Conservation (phyloP, 768 basidiomycete genomes). For the Trametes cingulata region DNA sequence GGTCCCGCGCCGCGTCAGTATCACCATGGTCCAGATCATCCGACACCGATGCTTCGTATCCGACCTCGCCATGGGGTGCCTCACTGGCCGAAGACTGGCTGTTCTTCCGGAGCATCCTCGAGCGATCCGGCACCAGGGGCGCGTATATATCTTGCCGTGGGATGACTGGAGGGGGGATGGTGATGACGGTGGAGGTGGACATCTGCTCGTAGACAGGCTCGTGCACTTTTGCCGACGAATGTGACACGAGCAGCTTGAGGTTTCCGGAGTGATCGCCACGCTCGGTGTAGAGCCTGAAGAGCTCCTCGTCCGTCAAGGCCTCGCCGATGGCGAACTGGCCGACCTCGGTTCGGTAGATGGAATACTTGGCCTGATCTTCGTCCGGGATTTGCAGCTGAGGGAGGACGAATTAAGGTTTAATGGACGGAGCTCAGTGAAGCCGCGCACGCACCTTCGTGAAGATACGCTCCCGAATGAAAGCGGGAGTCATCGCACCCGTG, state of each 20-base stretch:
- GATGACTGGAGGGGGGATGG: slow-evolving; percentile 57
- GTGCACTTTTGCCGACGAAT: slow-evolving; percentile 60
- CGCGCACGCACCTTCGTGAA: slow-evolving; percentile 66
- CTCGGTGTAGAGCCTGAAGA: slow-evolving; percentile 71
- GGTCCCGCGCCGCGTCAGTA: slow-evolving; percentile 30
- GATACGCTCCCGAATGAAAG: slow-evolving; percentile 77
- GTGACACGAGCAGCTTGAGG: slow-evolving; percentile 82
- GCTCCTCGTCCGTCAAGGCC: slow-evolving; percentile 66
- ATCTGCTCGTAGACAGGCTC: slow-evolving; percentile 44
- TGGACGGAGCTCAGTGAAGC: neutral
- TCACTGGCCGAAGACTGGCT: slow-evolving; percentile 75
- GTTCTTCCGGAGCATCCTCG: slow-evolving; percentile 60
- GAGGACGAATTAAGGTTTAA: neutral
- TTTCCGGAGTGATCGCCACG: slow-evolving; percentile 76
- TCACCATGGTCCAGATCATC: slow-evolving; percentile 64
- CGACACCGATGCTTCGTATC: slow-evolving; percentile 66
- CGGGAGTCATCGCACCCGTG: slow-evolving; percentile 60
- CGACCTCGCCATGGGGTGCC: slow-evolving; percentile 51
- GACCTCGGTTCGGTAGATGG: slow-evolving; percentile 88
- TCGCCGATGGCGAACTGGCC: slow-evolving; percentile 75
- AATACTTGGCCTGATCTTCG: slow-evolving; percentile 76
- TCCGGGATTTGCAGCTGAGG: slow-evolving; percentile 75
- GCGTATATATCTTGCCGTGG: slow-evolving; percentile 39
- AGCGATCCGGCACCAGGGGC: slow-evolving; percentile 51
- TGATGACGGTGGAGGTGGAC: slow-evolving; percentile 43